Conservation (phyloP, 768 basidiomycete genomes). For the Phaeolepiota aurea region DNA sequence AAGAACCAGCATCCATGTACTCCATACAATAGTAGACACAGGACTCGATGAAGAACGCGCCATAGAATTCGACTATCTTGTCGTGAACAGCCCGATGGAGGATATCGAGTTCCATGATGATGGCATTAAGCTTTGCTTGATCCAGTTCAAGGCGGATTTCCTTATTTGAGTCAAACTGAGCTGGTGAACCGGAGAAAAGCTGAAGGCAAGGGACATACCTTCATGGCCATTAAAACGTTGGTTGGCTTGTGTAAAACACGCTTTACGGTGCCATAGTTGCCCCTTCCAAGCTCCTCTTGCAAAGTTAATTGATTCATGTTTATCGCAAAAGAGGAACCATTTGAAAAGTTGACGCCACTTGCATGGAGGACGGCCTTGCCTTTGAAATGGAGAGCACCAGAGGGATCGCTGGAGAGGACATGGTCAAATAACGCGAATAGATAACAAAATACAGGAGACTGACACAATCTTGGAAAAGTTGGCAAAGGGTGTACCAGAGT, state of each 20-base stretch:
- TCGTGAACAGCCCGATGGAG: constrained; percentile 88
- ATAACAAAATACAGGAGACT: constrained; percentile 21
- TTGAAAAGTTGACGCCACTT: constrained; percentile 77
- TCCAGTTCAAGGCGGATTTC: constrained; percentile 97
- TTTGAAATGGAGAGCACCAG: constrained; percentile 88
- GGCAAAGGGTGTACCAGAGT: constrained; percentile 73
- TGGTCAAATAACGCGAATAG: constrained; percentile 4
- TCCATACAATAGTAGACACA: constrained; percentile 99
- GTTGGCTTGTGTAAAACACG: constrained; percentile 92
- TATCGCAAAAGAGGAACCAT: constrained; percentile 85
- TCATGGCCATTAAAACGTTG: constrained; percentile 97
- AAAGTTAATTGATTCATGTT: constrained; percentile 92
- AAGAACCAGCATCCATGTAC: constrained; percentile 97
- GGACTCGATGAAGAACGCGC: constrained; percentile 99
- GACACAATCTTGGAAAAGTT: constrained; percentile 95
- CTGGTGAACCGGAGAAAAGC: constrained; percentile 4
- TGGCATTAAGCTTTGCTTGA: constrained; percentile 85
- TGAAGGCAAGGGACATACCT: constrained; percentile 44
- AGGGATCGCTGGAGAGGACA: constrained; percentile 67
- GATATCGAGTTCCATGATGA: constrained; percentile 98
- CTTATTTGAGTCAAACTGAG: constrained; percentile 32
- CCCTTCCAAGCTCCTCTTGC: constrained; percentile 89
- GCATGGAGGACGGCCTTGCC: constrained; percentile 92
- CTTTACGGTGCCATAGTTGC: constrained; percentile 97
- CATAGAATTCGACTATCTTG: constrained; percentile 96